These are phyloP conservation scores for Wallacemonas sp. DNA, from an alignment of 208 protist genomes.

Conservation along the genomic window DNA sequence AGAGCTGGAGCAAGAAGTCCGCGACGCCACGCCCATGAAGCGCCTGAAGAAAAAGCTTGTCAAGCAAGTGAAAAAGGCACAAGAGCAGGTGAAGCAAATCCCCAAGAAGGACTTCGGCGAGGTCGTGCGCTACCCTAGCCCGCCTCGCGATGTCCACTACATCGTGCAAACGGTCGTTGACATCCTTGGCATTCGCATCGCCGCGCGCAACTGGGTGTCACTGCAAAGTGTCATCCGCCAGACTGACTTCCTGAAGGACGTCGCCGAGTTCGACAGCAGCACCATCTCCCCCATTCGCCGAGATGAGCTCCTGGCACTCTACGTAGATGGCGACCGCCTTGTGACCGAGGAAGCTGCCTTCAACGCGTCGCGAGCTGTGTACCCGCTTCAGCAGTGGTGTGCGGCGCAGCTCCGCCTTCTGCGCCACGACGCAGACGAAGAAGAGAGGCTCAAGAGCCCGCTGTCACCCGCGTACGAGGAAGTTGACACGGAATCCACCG, in stretches of 20 bases:
- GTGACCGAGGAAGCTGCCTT: slow-evolving; percentile 24
- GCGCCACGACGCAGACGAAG: slow-evolving; percentile 14
- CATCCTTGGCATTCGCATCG: slow-evolving; percentile 34
- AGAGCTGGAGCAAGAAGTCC: slow-evolving; percentile 7
- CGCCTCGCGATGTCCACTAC: slow-evolving; percentile 20
- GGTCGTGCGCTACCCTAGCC: slow-evolving; percentile 27
- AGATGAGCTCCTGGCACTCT: slow-evolving; percentile 33
- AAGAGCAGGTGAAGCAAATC: slow-evolving; percentile 30
- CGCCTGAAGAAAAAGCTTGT: slow-evolving; percentile 23
- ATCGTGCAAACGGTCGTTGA: slow-evolving; percentile 42
- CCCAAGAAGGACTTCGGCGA: slow-evolving; percentile 31
- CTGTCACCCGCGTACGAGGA: slow-evolving; percentile 7
- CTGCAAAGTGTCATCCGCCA: slow-evolving; percentile 28
- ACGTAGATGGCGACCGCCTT: slow-evolving; percentile 20
- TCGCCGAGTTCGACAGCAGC: slow-evolving; percentile 42
- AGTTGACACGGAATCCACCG: slow-evolving; percentile 9
- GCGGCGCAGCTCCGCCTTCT: slow-evolving; percentile 35
- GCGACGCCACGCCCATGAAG: slow-evolving; percentile 9
- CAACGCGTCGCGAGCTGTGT: slow-evolving; percentile 31
- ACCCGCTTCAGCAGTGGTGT: slow-evolving; percentile 38
- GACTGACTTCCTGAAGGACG: slow-evolving; percentile 31
- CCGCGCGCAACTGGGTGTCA: slow-evolving; percentile 21
- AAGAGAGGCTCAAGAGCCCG: not conserved
- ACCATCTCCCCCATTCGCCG: slow-evolving; percentile 21
- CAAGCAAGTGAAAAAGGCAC: slow-evolving; percentile 30